Base-by-base conservation (phyloP, 176 grass and related monocot genomes). In the Secale cereale region DNA sequence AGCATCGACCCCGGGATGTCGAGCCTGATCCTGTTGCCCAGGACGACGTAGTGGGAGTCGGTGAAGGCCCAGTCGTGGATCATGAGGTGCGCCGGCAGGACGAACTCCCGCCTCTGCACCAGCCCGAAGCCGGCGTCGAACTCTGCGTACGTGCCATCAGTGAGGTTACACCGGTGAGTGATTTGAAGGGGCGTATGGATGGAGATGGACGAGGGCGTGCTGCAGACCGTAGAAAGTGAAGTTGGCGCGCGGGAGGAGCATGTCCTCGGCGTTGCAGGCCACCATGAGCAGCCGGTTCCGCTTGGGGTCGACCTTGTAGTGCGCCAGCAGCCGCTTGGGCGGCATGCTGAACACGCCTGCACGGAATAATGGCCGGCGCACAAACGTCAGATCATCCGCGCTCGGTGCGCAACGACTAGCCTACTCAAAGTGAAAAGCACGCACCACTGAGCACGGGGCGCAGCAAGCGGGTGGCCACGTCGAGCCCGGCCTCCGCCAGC, bases 41-140 rank as follows among this genome's bases (percentile, higher is more conserved):
- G 74, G 26, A 99, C 45, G 31, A 99, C 65, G 70, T 99, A 99
- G 84, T 94, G 90, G 54, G 3, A 88, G 64, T 96, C 91, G 1
- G 97, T 99, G 90, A 99, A 96, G 15, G 90, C 35, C 97, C 97
- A 99, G 65, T 99, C 97, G 76, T 99, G 97, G 88, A 99, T 99
- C 93, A 99, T 92, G 10, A 99, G 80, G 83, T 99, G 97, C 5
- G 92, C 93, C 39, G 89, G 88, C 83, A 99, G n/a, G 1, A 79
- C 82, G 84, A 95, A 99, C 86, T 96, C 97, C 46, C 89, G 91
- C 88, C 60, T 94, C 76, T 89, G 86, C 33, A 90, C 82, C 14
- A 96, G 83, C 64, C 28, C 75, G 86, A 92, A 98, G 56, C 84
- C 31, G 26, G 35, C 83, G 74, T 98, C 91, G 83, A 91, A 96